phyloP scores from a whole-genome alignment of 169 alveolate genomes.

The Plasmodium gonderi region DNA sequence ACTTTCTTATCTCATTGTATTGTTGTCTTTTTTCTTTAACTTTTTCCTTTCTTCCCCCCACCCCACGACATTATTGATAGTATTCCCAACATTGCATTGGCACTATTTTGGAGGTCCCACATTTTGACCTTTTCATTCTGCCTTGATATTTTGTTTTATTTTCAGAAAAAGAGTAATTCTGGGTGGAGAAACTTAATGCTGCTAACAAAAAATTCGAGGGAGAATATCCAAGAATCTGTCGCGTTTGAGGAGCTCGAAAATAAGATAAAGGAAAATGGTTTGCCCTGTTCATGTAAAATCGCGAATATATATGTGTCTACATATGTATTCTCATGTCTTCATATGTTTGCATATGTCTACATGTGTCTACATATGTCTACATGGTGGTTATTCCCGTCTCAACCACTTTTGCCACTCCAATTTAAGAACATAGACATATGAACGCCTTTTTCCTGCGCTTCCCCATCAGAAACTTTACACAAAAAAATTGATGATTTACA shows the following conservation, averaged over 20 bases:
- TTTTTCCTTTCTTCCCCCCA: too few species aligned
- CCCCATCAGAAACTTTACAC: conserved; percentile 39
- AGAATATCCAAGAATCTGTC: conserved; percentile 30
- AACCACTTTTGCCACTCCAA: too few species aligned
- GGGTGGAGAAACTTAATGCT: conserved; percentile 66
- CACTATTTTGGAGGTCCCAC: neutral
- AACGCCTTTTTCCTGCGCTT: neutral
- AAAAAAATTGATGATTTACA: conserved; percentile 55
- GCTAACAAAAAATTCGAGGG: conserved; percentile 45
- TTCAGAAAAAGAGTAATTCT: conserved; percentile 43
- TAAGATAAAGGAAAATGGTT: conserved; percentile 72
- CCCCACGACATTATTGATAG: too few species aligned
- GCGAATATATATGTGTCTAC: neutral
- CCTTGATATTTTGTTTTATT: neutral
- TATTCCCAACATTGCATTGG: neutral
- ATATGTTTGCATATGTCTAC: neutral
- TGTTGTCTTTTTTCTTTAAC: too few species aligned
- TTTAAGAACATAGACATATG: neutral
- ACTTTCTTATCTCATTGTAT: too few species aligned
- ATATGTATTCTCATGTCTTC: neutral
- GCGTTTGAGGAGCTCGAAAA: conserved; percentile 73
- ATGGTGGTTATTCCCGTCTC: too few species aligned
- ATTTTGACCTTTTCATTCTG: neutral
- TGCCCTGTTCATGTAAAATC: neutral
- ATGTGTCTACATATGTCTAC: too few species aligned